These are phyloP conservation scores for Pistacia atlantica DNA, from an alignment of 345 rosid genomes.

Conservation along the genomic window DNA sequence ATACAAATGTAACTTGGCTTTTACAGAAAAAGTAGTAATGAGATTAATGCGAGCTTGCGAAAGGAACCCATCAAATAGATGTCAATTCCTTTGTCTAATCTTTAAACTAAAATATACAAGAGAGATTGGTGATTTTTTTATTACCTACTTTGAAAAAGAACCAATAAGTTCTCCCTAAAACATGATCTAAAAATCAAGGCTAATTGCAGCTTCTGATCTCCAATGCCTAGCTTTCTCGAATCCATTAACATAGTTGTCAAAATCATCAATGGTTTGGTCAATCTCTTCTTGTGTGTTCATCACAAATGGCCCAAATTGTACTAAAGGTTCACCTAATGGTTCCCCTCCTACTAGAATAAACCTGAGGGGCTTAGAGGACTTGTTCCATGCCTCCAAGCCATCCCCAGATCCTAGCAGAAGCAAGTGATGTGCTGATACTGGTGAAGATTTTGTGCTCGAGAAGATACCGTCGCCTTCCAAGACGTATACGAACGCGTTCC, in stretches of 20 bases:
- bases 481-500: slow-evolving; percentile 79
- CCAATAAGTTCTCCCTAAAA: not conserved
- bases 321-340: slow-evolving; percentile 75
- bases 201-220: slow-evolving; percentile 61
- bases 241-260: slow-evolving; percentile 68
- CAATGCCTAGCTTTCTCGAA: slow-evolving; percentile 85
- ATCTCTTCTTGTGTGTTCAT: slow-evolving; percentile 90
- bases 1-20: no score
- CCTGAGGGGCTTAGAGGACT: slow-evolving; percentile 51
- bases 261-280: slow-evolving; percentile 68
- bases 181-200: slow-evolving; percentile 39
- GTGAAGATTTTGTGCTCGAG: slow-evolving; percentile 38
- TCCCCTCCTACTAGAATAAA: slow-evolving; percentile 82
- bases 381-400: slow-evolving; percentile 77
- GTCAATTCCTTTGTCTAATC: not conserved
- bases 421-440: slow-evolving; percentile 55
- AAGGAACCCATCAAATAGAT: not conserved
- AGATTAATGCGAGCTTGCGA: not conserved
- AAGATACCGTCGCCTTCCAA: slow-evolving; percentile 77
- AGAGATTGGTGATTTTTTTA: not conserved
- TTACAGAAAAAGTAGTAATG: not conserved
- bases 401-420: slow-evolving; percentile 63
- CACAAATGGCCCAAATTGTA: slow-evolving; percentile 83
- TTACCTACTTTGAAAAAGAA: slow-evolving; percentile 7
- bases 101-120: not conserved